Evolutionary conservation across 768 basidiomycete genomes (phyloP), one percentile per base, ranked within the genome.

Genomic region (Clitopilus passeckerianus): DNA sequence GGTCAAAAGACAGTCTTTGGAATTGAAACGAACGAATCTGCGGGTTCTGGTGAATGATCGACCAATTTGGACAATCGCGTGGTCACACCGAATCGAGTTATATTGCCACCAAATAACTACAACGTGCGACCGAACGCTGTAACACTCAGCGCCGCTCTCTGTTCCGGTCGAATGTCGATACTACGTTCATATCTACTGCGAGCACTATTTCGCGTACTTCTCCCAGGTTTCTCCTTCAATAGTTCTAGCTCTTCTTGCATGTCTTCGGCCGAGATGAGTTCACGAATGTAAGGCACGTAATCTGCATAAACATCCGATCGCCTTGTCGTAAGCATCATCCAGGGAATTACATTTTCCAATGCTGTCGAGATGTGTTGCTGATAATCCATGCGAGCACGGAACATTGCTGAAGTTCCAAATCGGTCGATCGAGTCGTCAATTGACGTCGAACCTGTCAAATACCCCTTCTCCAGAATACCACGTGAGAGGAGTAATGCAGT

Each of bases 181-280:
- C 60, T 56, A 59, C 8, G 58, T 20, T 59, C 85, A 77, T 46
- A 71, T 74, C 67, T 81, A 81, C 46, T 2, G 6, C 74, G 73
- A 27, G 59, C 64, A 64, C 89, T 86, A 74, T 87, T 89, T 68
- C 87, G 70, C 43, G 87, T 89, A 63, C 54, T 67, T 56, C 89
- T 67, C 60, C 81, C 76, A 34, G 61, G 54, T 44, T 75, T 61
- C 58, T 63, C 64, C 63, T 64, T 60, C 57, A 62, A 52, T 34
- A 62, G 53, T 61, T 65, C 58, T 37, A 54, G 59, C 60, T 57
- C 71, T 61, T 78, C 85, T 65, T 76, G 64, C 64, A 59, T 71
- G 61, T 93, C 91, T 63, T 96, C 93, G 35, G 73, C 79, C 24
- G 59, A 71, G 41, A 90, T 84, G 69, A 95, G 89, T 60, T 74